Percentiles rank a stretch among this genome's conserved stretches.
phyloP scores from a whole-genome alignment of 495 filamentous ascomycete genomes.

The Trichocladium uniseriatum region DNA sequence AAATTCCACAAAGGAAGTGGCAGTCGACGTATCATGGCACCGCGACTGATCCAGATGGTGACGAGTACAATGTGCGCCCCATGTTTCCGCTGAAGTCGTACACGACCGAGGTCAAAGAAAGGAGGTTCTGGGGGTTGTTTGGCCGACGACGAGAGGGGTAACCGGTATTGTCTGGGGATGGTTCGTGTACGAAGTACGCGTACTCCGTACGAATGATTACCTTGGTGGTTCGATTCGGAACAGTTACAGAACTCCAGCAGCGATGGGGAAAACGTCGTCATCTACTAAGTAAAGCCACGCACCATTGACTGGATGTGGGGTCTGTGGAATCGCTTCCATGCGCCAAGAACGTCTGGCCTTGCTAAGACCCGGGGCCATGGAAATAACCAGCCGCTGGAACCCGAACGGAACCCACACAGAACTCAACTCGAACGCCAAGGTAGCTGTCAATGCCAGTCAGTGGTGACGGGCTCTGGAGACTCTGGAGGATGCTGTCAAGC shows the following conservation, averaged over 20 bases:
- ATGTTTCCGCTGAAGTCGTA: conserved; percentile 27
- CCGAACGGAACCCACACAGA: too few relatives aligned
- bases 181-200: too few relatives aligned
- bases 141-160: conserved; percentile 9
- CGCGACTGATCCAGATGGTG: conserved; percentile 8
- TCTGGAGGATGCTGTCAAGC: too few relatives aligned
- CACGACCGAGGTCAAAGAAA: conserved; percentile 20
- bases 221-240: too few relatives aligned
- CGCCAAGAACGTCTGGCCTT: not conserved
- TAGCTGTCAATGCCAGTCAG: too few relatives aligned
- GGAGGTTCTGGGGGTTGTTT: conserved; percentile 24
- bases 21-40: conserved; percentile 9
- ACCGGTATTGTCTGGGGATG: too few relatives aligned
- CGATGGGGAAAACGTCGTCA: too few relatives aligned
- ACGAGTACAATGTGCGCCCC: conserved; percentile 23
- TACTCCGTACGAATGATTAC: too few relatives aligned
- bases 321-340: not conserved
- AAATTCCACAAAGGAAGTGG: conserved; percentile 26
- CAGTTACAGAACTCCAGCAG: too few relatives aligned
- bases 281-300: conserved; percentile 10
- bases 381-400: not conserved
- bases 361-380: not conserved
- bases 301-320: not conserved
- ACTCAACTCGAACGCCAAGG: too few relatives aligned
- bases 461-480: too few relatives aligned